These are phyloP conservation scores for Talaromyces proteolyticus DNA, from an alignment of 495 filamentous ascomycete species.

Conservation along the genomic window DNA sequence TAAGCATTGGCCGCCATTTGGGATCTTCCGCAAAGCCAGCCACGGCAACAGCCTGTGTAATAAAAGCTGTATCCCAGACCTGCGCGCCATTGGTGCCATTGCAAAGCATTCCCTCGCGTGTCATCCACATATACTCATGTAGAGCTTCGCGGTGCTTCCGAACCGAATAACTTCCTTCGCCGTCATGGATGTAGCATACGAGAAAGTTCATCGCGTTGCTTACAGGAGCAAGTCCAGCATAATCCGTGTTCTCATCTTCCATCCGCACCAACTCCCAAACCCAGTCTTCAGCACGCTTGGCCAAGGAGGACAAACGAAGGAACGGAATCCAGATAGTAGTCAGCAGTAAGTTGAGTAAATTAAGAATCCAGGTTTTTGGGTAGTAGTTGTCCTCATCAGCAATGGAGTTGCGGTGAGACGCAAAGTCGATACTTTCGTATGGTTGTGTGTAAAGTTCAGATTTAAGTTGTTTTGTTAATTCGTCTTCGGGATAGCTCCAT, in stretches of 20 bases:
- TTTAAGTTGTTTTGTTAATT: conserved; percentile 64
- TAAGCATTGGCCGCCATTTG: conserved; percentile 77
- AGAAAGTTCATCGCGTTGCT: conserved; percentile 85
- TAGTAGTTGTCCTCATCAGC: conserved; percentile 81
- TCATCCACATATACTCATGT: conserved; percentile 88
- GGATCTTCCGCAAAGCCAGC: conserved; percentile 72
- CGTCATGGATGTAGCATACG: conserved; percentile 76
- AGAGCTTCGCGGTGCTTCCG: conserved; percentile 72
- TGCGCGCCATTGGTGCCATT: conserved; percentile 98
- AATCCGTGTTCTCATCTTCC: conserved; percentile 91
- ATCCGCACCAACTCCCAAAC: conserved; percentile 71
- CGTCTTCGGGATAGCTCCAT: conserved; percentile 65
- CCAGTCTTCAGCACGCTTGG: conserved; percentile 66
- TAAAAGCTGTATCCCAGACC: conserved; percentile 90
- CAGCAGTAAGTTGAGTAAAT: conserved; percentile 66
- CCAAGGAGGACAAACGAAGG: conserved; percentile 52
- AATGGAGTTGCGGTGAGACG: conserved; percentile 75
- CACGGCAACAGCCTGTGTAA: conserved; percentile 74
- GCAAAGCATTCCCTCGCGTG: conserved; percentile 83
- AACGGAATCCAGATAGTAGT: conserved; percentile 74
- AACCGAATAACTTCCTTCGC: conserved; percentile 70
- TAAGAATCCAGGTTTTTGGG: conserved; percentile 80
- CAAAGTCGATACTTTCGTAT: conserved; percentile 73
- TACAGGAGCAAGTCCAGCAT: conserved; percentile 80
- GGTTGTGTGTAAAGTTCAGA: conserved; percentile 81